Evolutionary conservation across 495 filamentous ascomycete genomes (phyloP), one percentile per base, ranked within the genome.

Genomic region (Chaetomium tenue): DNA sequence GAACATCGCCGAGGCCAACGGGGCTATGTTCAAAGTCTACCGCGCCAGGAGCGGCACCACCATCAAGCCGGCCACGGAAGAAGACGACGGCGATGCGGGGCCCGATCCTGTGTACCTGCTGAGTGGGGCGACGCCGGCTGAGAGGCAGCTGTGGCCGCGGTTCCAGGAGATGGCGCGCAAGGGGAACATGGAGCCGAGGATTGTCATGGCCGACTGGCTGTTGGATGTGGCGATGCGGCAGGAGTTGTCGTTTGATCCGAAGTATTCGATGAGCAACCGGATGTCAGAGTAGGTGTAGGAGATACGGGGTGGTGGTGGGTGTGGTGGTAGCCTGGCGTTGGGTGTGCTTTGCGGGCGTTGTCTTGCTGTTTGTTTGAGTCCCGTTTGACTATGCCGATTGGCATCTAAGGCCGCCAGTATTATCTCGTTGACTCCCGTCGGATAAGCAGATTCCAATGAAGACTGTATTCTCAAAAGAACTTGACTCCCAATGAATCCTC

Each of bases 401-500:
- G 23, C 60, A 23, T 42, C 39, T 22, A 55, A 39, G 47, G 42
- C 58, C 42, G 47, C 28, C n/a, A 44, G 44, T 58, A 37, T 37
- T 20, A 11, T 40, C 12, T 22, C 39, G 16, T 40, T 28, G 6
- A 13, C 18, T 26, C 48, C 22, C 15, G 40, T 18, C 20, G 18
- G 42, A 20, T 12, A 20, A 44, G 55, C 57, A 52, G 23, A 52
- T 26, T 26, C 48, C 48, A 50, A 16, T 25, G 7, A 13, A 52
- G 30, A 16, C 5, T 25, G 18, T 18, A 53, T 3, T 33, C 30
- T 80, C 71, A 98, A 73, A 97, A 97, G 79, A 98, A 98, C 78
- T 98, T 98, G 63, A 97, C 91, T 59, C 94, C 94, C 71, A 87
- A 85, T 63, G 89, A 86, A 67, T 93, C 93, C 66, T 93, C 92